Evolutionary conservation across 2,329 filamentous ascomycete species (phyloP).

Genomic region (Orbilia javanica): DNA sequence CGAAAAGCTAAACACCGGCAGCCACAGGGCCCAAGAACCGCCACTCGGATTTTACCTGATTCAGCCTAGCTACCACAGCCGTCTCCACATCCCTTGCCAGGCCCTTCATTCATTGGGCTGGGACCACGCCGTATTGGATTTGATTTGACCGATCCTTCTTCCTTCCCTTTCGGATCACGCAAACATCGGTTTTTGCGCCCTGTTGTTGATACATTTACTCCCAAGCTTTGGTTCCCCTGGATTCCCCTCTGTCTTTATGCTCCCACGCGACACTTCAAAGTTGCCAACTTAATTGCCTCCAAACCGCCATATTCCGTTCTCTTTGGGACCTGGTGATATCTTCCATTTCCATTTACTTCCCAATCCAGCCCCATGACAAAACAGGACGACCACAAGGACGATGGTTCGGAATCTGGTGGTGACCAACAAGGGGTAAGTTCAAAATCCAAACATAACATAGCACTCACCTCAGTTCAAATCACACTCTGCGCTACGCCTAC

Average conservation of each 20-base stretch:
- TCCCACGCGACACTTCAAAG: conserved; percentile 46
- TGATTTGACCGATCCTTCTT: conserved; percentile 24
- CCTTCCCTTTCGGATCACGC: conserved; percentile 23
- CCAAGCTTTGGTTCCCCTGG: conserved; percentile 26
- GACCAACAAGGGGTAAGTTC: conserved; percentile 56
- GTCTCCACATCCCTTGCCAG: conserved; percentile 23
- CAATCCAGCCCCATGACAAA: conserved; percentile 49
- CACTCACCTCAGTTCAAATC: background rate
- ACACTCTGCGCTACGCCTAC: background rate
- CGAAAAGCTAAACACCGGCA: conserved; percentile 5
- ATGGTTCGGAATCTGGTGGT: conserved; percentile 55
- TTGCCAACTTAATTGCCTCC: conserved; percentile 27
- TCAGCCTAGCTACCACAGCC: conserved; percentile 36
- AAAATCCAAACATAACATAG: conserved; percentile 1
- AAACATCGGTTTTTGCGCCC: conserved; percentile 33
- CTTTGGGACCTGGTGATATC: conserved; percentile 21
- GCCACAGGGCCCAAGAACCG: conserved; percentile 11
- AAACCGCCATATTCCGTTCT: background rate
- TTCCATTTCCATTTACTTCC: conserved; percentile 13
- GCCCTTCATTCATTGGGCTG: background rate
- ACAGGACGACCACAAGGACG: conserved; percentile 57
- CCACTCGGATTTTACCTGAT: conserved; percentile 47
- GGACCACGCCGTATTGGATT: background rate
- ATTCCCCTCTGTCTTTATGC: conserved; percentile 31
- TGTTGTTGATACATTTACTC: conserved; percentile 30